Evolutionary conservation across 257 asterid genomes (phyloP).

Genomic region (Nyctanthes arbortristis): DNA sequence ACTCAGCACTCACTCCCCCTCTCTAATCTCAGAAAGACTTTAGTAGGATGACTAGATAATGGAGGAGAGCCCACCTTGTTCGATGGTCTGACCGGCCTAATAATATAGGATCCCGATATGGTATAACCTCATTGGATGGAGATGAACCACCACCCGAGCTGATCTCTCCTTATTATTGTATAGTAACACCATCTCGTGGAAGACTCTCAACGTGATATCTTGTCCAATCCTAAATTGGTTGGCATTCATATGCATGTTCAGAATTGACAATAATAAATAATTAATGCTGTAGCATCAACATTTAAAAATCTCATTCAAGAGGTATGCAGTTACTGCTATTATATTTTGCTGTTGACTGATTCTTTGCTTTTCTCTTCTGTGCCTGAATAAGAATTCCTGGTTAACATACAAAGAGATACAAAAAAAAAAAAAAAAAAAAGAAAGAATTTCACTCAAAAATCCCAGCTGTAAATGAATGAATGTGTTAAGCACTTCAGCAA

Average conservation of each 20-base stretch:
- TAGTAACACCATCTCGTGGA: too few relatives aligned
- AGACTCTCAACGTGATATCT: too few relatives aligned
- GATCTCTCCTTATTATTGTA: too few relatives aligned
- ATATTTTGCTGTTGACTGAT: slow-evolving; percentile 16
- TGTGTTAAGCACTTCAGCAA: neutral
- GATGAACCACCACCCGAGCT: too few relatives aligned
- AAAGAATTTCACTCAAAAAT: neutral
- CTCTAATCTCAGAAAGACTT: too few relatives aligned
- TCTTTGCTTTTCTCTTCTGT: slow-evolving; percentile 18
- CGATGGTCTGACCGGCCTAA: too few relatives aligned
- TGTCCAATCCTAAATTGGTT: slow-evolving; percentile 21
- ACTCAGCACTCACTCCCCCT: too few relatives aligned
- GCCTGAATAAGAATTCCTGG: slow-evolving; percentile 13
- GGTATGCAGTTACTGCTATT: slow-evolving; percentile 20
- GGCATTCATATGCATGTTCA: slow-evolving; percentile 29
- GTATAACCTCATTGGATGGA: too few relatives aligned
- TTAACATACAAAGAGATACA: slow-evolving; percentile 32
- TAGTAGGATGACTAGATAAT: too few relatives aligned
- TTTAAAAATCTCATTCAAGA: slow-evolving; percentile 26
- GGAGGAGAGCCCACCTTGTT: too few relatives aligned
- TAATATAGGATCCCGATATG: too few relatives aligned
- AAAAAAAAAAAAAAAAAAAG: too few relatives aligned
- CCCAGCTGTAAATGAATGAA: neutral
- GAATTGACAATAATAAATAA: slow-evolving; percentile 17
- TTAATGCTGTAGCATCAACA: slow-evolving; percentile 4